Conservation (phyloP, 2,329 filamentous ascomycete species). For the Sphaerulina vaccinii region DNA sequence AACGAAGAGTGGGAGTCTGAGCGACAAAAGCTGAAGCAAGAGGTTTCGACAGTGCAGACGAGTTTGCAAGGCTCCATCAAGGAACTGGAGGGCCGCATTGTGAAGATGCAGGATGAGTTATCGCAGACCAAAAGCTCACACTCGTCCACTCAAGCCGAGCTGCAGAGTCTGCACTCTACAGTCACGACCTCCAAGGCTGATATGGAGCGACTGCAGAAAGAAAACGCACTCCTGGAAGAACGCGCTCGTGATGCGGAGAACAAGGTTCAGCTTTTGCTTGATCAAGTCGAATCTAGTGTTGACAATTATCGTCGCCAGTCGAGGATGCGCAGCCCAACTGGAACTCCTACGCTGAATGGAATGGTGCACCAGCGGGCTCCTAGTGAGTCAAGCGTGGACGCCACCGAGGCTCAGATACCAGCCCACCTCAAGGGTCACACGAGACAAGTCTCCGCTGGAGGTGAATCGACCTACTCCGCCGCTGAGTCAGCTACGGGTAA, state of each 20-base stretch:
- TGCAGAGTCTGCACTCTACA: conserved; percentile 52
- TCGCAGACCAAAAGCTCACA: conserved; percentile 60
- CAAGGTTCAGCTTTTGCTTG: conserved; percentile 86
- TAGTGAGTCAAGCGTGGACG: conserved; percentile 41
- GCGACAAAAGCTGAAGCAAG: conserved; percentile 63
- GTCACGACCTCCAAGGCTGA: conserved; percentile 58
- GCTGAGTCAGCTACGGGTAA: conserved; percentile 17
- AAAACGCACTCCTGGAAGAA: conserved; percentile 77
- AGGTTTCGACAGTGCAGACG: conserved; percentile 67
- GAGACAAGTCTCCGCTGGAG: conserved; percentile 61
- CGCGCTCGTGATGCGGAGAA: conserved; percentile 87
- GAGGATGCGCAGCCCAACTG: conserved; percentile 40
- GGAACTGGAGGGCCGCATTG: conserved; percentile 70
- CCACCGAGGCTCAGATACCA: conserved; percentile 34
- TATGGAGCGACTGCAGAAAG: conserved; percentile 76
- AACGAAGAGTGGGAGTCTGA: conserved; percentile 72
- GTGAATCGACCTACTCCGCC: conserved; percentile 53
- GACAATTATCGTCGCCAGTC: conserved; percentile 87
- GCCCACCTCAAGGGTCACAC: conserved; percentile 48
- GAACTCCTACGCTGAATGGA: conserved; percentile 33
- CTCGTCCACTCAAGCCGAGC: conserved; percentile 41
- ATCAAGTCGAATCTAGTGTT: conserved; percentile 91
- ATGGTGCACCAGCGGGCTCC: conserved; percentile 43
- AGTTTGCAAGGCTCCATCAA: conserved; percentile 65
- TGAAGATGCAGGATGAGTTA: conserved; percentile 67